Evolutionary conservation across 768 basidiomycete species (phyloP), one percentile per base, ranked within the genome.

Genomic region (Multifurca ochricompacta): DNA sequence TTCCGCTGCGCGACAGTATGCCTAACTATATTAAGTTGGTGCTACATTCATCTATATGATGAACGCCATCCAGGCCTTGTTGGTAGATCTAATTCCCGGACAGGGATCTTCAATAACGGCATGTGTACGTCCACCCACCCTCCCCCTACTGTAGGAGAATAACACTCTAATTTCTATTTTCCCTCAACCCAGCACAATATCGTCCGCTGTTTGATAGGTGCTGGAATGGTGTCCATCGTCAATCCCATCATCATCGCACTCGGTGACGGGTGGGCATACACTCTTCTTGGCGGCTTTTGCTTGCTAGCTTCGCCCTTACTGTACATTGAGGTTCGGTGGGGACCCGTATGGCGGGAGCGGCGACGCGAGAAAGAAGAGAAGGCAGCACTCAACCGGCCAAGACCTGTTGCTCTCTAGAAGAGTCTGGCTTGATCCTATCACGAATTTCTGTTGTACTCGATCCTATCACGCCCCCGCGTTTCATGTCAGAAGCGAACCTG

Each of bases 31-130:
- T 23, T 16, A 27, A 85, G 84, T 84, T 47, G 82, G 81, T 3
- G 73, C 69, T 51, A 62, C 71, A 4, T 61, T 69, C 0, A 71
- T 77, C 1, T 63, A 72, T 4, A 57, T 80, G 19, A 75, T 85
- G 77, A 87, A 80, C 62, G 69, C 70, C 1, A 65, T 73, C 1
- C 80, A 82, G 58, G 85, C 84, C 0, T 68, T 87, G 23, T 74
- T 85, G 62, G 72, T 88, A 21, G 85, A 88, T 65, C 71, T 86
- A 31, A 68, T 77, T 6, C 85, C 85, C 3, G 60, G 65, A 0
- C 81, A 83, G 52, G 75, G 83, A 35, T 83, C 84, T 10, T 79
- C 84, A 5, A 74, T 85, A 6, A 85, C 82, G 1, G 85, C 84
- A 45, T 87, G 85, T 52, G 85, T 87, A 65, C 61, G 83, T 75